phyloP scores from a whole-genome alignment of 306 rosid species.

The Vigna hirtella region DNA sequence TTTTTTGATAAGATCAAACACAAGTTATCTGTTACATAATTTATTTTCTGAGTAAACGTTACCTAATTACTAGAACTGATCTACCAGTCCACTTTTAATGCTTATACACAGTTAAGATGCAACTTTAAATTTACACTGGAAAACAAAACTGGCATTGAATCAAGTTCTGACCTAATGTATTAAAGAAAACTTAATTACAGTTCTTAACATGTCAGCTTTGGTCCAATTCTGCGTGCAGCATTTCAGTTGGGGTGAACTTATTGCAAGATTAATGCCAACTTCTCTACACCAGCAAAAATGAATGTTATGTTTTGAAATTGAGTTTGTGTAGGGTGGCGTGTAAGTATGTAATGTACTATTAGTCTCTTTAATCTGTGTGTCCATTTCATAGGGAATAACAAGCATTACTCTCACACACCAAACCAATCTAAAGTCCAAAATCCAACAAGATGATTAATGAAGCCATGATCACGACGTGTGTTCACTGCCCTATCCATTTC shows the following conservation, averaged over 20 bases:
- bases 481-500: not conserved
- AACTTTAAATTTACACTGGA: too few species aligned
- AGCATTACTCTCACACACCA: slow-evolving; percentile 5
- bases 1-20: too few species aligned
- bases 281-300: not conserved
- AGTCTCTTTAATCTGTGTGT: slow-evolving; percentile 18
- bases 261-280: slow-evolving; percentile 27
- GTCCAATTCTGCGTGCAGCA: not conserved
- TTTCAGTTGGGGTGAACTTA: slow-evolving; percentile 10
- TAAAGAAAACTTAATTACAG: too few species aligned
- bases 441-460: slow-evolving; percentile 36
- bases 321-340: not conserved
- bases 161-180: too few species aligned
- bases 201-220: not conserved
- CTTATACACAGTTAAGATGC: too few species aligned
- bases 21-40: too few species aligned
- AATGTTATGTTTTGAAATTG: not conserved
- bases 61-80: too few species aligned
- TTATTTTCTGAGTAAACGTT: too few species aligned
- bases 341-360: not conserved
- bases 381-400: slow-evolving; percentile 38
- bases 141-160: too few species aligned
- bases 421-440: slow-evolving; percentile 24
- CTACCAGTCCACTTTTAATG: too few species aligned
- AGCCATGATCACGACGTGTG: slow-evolving; percentile 34